These are phyloP conservation scores for Dendrobium huoshanense DNA, from an alignment of 106 monocot genomes.

Conservation along the genomic window DNA sequence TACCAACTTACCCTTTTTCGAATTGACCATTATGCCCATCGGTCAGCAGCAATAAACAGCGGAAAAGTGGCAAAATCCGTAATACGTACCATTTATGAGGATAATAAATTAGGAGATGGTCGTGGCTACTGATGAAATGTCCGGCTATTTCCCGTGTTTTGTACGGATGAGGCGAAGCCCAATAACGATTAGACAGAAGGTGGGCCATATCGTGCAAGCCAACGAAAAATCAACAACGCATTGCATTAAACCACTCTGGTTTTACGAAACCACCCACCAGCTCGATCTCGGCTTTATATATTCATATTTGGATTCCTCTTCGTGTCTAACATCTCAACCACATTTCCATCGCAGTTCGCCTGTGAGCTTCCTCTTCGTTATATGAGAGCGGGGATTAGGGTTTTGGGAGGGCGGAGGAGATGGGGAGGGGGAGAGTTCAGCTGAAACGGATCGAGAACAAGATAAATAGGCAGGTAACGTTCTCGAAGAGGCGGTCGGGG, in stretches of 20 bases:
- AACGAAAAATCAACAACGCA: neutral
- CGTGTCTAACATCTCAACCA: neutral
- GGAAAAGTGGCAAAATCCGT: neutral
- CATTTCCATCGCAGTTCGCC: neutral
- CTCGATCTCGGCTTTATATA: neutral
- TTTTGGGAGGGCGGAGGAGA: neutral
- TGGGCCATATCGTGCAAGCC: neutral
- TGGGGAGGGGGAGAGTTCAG: neutral
- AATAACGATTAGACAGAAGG: neutral
- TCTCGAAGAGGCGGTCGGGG: slow-evolving; percentile 2
- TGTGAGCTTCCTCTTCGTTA: neutral
- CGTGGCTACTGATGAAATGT: neutral
- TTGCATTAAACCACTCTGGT: neutral
- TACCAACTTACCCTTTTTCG: neutral
- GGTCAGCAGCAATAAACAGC: neutral
- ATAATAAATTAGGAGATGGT: neutral
- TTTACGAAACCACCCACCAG: neutral
- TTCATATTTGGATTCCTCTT: neutral
- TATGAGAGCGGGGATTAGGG: neutral
- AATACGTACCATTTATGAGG: neutral
- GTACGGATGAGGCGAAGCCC: neutral
- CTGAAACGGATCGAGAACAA: slow-evolving; percentile 5
- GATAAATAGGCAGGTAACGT: neutral
- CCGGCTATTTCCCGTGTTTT: neutral
- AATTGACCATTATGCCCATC: neutral